Evolutionary conservation across 2,329 filamentous ascomycete species (phyloP), one percentile per base, ranked within the genome.

Genomic region (Alternaria tenuissima): DNA sequence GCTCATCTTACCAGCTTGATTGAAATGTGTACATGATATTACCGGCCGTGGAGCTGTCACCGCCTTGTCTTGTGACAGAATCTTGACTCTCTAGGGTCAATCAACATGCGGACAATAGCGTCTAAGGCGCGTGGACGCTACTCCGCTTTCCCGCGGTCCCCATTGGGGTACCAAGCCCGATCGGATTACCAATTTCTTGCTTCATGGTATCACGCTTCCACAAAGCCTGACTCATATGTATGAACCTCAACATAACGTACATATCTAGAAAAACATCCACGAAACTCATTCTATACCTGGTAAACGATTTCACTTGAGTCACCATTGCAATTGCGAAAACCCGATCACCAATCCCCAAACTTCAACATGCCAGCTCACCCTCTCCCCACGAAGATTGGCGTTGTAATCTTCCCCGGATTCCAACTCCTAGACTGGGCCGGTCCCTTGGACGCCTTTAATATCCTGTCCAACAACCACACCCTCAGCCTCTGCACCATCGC

Each of bases 401-500:
- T 76, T 28, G 8, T 81, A 52, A 71, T 81, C 63, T 73, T 79
- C 68, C 69, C 68, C 44, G 78, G 78, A 58, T 79, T 77, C 69
- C 77, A 76, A 65, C 71, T 74, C 61, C 76, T 76, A 61, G 75
- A 80, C 63, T 65, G 75, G 47, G 71, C 69, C 54, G 84, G 83
- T 5, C 83, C 83, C 7, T 71, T 86, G 14, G 81, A 85, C 61
- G 78, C 80, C 63, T 74, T 85, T 24, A 82, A 75, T 62, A 67
- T 74, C 20, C 75, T 80, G 59, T 71, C 75, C n/a, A 63, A 59
- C 38, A 57, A 32, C 4, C 57, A 67, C 32, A 51, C 69, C 7
- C 62, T 80, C 22, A 63, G 63, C 5, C 73, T 81, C 52, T 69
- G 62, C 59, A 67, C 79, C 48, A 69, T 81, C 34, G 71, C 78